Evolutionary conservation across 257 asterid genomes (phyloP).

Genomic region (Solanum paucissectum): DNA sequence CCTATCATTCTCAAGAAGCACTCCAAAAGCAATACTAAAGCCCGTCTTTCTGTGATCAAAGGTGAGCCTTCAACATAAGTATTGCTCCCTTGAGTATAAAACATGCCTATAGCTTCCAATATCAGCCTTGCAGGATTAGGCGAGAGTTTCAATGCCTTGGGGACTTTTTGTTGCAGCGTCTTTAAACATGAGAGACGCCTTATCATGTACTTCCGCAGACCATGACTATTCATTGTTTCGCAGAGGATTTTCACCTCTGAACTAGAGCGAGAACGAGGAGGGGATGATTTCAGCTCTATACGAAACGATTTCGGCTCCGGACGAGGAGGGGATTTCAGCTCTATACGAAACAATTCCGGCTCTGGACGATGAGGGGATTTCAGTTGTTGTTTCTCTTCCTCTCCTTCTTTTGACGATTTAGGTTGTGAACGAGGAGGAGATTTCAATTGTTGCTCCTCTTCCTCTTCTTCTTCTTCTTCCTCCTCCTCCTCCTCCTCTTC

Average conservation of each 20-base stretch:
- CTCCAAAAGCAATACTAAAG: conserved; percentile 50
- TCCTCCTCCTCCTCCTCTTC: background rate
- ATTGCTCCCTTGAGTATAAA: conserved; percentile 59
- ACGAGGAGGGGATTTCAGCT: background rate
- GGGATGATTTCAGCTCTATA: background rate
- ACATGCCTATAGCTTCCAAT: conserved; percentile 51
- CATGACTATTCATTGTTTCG: conserved; percentile 42
- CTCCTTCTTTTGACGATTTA: background rate
- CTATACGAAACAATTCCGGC: background rate
- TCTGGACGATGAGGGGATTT: background rate
- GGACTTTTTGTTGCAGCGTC: conserved; percentile 47
- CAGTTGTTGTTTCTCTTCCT: background rate
- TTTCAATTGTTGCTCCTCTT: background rate
- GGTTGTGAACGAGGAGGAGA: too few relatives aligned
- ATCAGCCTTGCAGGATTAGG: conserved; percentile 45
- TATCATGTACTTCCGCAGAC: conserved; percentile 37
- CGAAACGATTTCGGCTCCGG: background rate
- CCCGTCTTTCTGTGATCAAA: conserved; percentile 56
- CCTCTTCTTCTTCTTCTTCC: background rate
- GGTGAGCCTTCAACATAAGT: conserved; percentile 45
- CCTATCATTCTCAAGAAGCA: conserved; percentile 46
- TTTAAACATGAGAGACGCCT: conserved; percentile 20
- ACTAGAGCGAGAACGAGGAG: conserved; percentile 10
- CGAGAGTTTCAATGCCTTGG: conserved; percentile 45
- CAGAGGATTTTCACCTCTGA: conserved; percentile 54